Evolutionary conservation across 2,329 filamentous ascomycete genomes (phyloP).

Genomic region (Aureobasidium uvarum): DNA sequence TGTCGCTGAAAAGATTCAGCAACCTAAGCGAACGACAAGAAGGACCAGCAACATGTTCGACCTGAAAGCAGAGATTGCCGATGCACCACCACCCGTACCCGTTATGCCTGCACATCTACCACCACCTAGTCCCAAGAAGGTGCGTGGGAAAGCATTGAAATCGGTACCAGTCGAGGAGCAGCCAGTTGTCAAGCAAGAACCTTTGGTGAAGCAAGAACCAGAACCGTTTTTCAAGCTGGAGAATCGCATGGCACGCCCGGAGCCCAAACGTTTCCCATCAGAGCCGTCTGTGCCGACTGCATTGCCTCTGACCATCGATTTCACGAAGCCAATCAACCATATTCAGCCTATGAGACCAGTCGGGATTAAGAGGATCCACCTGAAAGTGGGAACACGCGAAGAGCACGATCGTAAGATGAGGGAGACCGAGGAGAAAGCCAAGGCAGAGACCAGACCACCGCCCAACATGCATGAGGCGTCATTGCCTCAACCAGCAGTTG

Average conservation of each 20-base stretch:
- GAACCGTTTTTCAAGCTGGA: not conserved
- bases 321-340: slow-evolving; percentile 20
- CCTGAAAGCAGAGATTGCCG: not conserved
- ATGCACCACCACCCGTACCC: slow-evolving; percentile 32
- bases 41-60: slow-evolving; percentile 20
- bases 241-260: not conserved
- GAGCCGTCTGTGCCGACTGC: slow-evolving; percentile 3
- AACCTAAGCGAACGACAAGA: slow-evolving; percentile 14
- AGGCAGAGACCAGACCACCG: slow-evolving; percentile 28
- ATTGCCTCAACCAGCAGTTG: not conserved
- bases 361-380: slow-evolving; percentile 53
- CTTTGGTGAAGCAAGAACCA: not conserved
- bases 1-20: not conserved
- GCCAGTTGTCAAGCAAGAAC: not conserved
- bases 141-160: slow-evolving; percentile 1
- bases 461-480: not conserved
- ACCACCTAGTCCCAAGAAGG: not conserved
- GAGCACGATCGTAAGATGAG: slow-evolving; percentile 50
- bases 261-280: slow-evolving; percentile 12
- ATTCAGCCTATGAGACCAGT: slow-evolving; percentile 23
- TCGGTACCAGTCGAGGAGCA: not conserved
- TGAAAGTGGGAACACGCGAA: slow-evolving; percentile 58
- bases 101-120: not conserved
- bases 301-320: slow-evolving; percentile 25
- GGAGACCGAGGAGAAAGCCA: slow-evolving; percentile 48